Percentiles rank a stretch among this genome's conserved stretches.
These are phyloP conservation scores for Cymbopogon flexuosus DNA, from an alignment of 202 grass and related monocot species.

Conservation along the genomic window DNA sequence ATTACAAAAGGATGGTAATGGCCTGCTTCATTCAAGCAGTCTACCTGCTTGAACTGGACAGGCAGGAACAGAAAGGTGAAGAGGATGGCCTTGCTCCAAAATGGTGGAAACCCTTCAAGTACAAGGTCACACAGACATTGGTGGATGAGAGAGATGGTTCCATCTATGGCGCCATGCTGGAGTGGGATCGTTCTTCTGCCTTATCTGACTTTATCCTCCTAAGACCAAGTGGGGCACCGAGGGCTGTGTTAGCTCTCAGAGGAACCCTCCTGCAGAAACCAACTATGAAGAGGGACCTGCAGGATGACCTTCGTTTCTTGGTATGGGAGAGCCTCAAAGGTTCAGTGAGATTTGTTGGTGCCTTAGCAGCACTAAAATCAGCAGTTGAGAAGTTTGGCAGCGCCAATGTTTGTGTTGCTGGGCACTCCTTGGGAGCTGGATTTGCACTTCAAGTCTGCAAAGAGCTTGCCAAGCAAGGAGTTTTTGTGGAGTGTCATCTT, in stretches of 20 bases:
- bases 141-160: constrained; percentile 82
- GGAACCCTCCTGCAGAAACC: constrained; percentile 73
- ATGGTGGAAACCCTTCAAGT: constrained; percentile 93
- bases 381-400: constrained; percentile 66
- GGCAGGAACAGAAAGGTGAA: constrained; percentile 67
- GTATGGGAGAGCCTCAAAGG: constrained; percentile 89
- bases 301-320: constrained; percentile 81
- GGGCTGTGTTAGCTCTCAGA: constrained; percentile 62
- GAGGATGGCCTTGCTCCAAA: constrained; percentile 76
- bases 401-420: constrained; percentile 63
- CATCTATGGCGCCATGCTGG: constrained; percentile 74
- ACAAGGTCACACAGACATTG: constrained; percentile 66
- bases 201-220: constrained; percentile 70
- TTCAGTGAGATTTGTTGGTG: constrained; percentile 64
- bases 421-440: constrained; percentile 76
- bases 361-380: constrained; percentile 57
- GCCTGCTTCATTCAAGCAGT: constrained; percentile 92
- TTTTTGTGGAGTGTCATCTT: constrained; percentile 73
- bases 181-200: constrained; percentile 82
- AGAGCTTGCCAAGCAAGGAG: constrained; percentile 74
- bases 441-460: constrained; percentile 84
- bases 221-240: constrained; percentile 71
- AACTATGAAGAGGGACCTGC: constrained; percentile 72
- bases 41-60: constrained; percentile 79
- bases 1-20: constrained; percentile 91